These are phyloP conservation scores for Cytospora schulzeri DNA, from an alignment of 2,329 filamentous ascomycete species.

Conservation along the genomic window DNA sequence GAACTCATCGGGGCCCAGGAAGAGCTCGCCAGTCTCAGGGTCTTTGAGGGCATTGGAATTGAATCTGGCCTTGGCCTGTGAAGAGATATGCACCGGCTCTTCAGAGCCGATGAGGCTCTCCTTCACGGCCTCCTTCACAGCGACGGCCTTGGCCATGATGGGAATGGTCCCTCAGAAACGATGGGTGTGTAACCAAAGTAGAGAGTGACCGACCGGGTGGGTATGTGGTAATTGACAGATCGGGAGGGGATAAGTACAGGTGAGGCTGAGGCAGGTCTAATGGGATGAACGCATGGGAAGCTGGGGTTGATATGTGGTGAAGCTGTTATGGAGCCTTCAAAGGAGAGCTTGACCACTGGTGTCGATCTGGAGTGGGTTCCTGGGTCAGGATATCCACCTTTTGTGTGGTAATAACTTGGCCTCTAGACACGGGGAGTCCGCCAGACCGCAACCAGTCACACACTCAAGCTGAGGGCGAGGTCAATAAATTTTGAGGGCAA, in stretches of 20 bases:
- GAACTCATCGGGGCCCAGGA: slow-evolving; percentile 84
- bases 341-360: not conserved
- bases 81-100: slow-evolving; percentile 64
- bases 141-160: slow-evolving; percentile 47
- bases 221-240: not conserved
- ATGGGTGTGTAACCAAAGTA: not conserved
- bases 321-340: not conserved
- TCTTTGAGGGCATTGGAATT: slow-evolving; percentile 75
- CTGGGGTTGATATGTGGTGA: not conserved
- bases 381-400: slow-evolving; percentile 11
- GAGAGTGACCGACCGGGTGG: not conserved
- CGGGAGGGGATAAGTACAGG: not conserved
- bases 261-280: slow-evolving; percentile 1
- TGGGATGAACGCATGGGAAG: slow-evolving; percentile 13
- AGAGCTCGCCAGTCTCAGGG: slow-evolving; percentile 72
- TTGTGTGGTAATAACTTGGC: slow-evolving; percentile 11
- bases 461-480: not conserved
- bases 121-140: slow-evolving; percentile 73
- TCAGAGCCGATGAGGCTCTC: slow-evolving; percentile 72
- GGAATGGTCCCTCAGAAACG: slow-evolving; percentile 3
- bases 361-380: slow-evolving; percentile 2
- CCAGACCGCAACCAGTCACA: not conserved
- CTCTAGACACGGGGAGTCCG: slow-evolving; percentile 9
- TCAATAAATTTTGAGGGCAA: not conserved
- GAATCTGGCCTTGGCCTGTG: slow-evolving; percentile 77